Evolutionary conservation across 78 protist genomes (phyloP).

Genomic region (Guillardia theta): DNA sequence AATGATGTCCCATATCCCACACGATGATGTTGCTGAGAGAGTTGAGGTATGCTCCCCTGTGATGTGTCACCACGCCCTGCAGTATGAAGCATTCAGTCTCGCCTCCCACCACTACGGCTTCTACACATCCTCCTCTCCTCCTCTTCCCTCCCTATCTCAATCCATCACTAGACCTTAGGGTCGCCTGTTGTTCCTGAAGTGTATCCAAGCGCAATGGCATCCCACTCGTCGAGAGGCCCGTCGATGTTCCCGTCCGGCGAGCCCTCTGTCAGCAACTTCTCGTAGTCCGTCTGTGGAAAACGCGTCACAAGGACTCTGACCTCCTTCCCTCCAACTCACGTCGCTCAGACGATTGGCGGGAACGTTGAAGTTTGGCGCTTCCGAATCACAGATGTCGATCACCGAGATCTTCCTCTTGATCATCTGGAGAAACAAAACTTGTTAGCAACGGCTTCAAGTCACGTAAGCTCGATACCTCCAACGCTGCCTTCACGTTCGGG

Average conservation of each 20-base stretch:
- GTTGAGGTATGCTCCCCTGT: slow-evolving; percentile 24
- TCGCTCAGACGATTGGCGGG: not conserved
- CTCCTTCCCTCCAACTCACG: no score
- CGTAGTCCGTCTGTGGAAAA: not conserved
- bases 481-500: slow-evolving; percentile 7
- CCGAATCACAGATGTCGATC: not conserved
- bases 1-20: not conserved
- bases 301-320: no score
- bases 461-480: not conserved
- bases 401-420: not conserved
- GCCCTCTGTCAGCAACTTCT: not conserved
- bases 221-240: slow-evolving; percentile 53
- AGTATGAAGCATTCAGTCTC: not conserved
- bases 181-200: slow-evolving; percentile 48
- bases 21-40: not conserved
- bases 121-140: not conserved
- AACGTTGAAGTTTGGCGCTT: not conserved
- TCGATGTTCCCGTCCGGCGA: not conserved
- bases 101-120: not conserved
- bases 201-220: slow-evolving; percentile 43
- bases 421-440: no score
- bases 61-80: slow-evolving; percentile 12
- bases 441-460: no score
- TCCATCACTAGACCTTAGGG: slow-evolving; percentile 12
- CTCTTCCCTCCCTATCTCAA: not conserved